phyloP scores from a whole-genome alignment of 345 rosid species.

The Heritiera fomes region DNA sequence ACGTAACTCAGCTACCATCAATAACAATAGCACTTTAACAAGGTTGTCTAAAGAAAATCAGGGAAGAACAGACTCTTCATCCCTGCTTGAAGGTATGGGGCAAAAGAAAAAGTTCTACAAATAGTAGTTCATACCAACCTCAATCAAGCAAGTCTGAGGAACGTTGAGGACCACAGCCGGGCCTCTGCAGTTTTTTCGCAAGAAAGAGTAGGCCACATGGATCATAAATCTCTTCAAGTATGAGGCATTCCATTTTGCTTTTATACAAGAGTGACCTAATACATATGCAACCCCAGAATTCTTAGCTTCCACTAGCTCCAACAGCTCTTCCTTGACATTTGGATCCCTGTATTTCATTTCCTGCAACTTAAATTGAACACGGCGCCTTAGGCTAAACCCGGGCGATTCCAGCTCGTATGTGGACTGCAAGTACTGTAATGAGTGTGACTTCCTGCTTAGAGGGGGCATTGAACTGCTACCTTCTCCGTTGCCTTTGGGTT shows the following conservation, averaged over 20 bases:
- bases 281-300: conserved; percentile 75
- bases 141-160: conserved; percentile 81
- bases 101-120: conserved; percentile 37
- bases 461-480: conserved; percentile 43
- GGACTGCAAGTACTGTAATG: conserved; percentile 53
- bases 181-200: conserved; percentile 80
- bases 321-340: conserved; percentile 73
- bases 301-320: conserved; percentile 76
- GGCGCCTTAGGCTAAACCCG: conserved; percentile 41
- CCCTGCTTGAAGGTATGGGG: not conserved
- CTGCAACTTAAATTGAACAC: conserved; percentile 52
- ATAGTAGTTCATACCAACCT: conserved; percentile 91
- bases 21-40: not conserved
- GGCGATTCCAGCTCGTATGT: conserved; percentile 70
- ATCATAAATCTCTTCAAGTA: conserved; percentile 68
- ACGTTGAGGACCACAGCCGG: conserved; percentile 76
- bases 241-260: conserved; percentile 61
- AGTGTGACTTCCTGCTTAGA: conserved; percentile 62
- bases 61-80: not conserved
- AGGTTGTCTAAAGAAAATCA: not conserved
- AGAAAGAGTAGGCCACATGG: conserved; percentile 73
- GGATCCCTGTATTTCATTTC: conserved; percentile 58
- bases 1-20: not conserved
- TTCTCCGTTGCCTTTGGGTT: conserved; percentile 39
- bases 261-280: conserved; percentile 67